These are phyloP conservation scores for Penicillium nucicola DNA, from an alignment of 495 filamentous ascomycete genomes.

Conservation along the genomic window DNA sequence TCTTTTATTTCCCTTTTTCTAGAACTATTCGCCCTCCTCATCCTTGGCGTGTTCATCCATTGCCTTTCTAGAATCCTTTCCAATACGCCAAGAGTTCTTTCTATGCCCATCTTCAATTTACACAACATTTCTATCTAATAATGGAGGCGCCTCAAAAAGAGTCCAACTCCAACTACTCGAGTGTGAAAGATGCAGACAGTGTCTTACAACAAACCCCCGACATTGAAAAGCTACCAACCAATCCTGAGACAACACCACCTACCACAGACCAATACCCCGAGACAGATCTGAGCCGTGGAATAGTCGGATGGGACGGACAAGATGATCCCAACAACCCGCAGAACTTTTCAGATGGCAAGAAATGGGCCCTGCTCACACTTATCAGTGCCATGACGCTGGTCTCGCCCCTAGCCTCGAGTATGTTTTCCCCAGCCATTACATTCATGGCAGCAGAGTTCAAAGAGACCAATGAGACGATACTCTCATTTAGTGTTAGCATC, in stretches of 20 bases:
- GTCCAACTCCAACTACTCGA: neutral
- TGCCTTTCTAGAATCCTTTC: neutral
- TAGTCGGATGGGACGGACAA: constrained; percentile 49
- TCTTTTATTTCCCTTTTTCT: neutral
- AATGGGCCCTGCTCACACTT: constrained; percentile 33
- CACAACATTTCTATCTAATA: neutral
- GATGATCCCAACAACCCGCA: constrained; percentile 68
- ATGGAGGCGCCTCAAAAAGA: constrained; percentile 1
- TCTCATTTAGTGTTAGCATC: constrained; percentile 53
- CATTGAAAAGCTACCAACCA: constrained; percentile 2
- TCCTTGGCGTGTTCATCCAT: neutral
- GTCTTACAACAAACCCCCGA: neutral
- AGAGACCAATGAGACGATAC: constrained; percentile 50
- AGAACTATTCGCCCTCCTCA: neutral
- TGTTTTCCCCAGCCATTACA: constrained; percentile 65
- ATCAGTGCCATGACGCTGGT: constrained; percentile 47
- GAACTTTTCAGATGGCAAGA: constrained; percentile 53
- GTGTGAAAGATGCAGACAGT: neutral
- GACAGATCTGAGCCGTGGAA: constrained; percentile 22
- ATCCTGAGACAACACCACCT: neutral
- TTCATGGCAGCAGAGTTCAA: constrained; percentile 55
- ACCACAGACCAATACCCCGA: constrained; percentile 14
- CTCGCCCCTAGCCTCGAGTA: constrained; percentile 57
- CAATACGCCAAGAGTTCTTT: neutral
- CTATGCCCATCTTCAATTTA: neutral